Evolutionary conservation across 192 early-diverging fungal species (phyloP), one percentile per base, ranked within the genome.

Genomic region (Gigaspora rosea): DNA sequence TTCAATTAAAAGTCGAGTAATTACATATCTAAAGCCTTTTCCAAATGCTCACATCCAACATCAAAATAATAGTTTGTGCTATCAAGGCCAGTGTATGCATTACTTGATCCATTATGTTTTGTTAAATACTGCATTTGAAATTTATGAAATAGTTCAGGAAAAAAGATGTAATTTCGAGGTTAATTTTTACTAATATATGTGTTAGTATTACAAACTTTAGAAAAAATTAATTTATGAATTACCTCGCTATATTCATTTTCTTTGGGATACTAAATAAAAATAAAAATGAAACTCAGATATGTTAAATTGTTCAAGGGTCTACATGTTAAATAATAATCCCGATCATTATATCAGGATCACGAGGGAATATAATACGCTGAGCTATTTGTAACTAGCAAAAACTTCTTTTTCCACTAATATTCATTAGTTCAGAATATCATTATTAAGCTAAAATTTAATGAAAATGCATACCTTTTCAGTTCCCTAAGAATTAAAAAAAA

Each of bases 11-110:
- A 48, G 22, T 50, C 2, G 4, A 32, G 63, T 32, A 8, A 20
- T 27, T 46, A 51, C 49, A 86, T 83, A 77, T 90, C 90, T 41
- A 91, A 71, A 32, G 90, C 86, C 18, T 85, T 86, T 64, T 89
- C 86, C 62, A 92, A 76, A 68, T 85, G 73, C 41, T 83, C 84
- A 65, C 90, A 85, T 18, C 82, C 86, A 18, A 94, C 92, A 56
- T 94, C 92, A 87, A 95, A 96, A 80, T 93, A 93, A 78, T 95
- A 96, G 79, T 95, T 95, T n/a, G 94, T 95, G 65, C 91, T 83
- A 64, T 94, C 93, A 7, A 87, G 81, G 33, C 83, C 80, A 15
- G 94, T 96, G 78, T 91, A 96, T 3, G 94, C 94, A 78, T 96
- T 96, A 7, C 90, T 92, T 64, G 85, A 84, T 41, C 94, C 94